Percentiles rank a stretch among this genome's conserved stretches.
phyloP scores from a whole-genome alignment of 2,329 filamentous ascomycete species.

The Aspergillus sp. region DNA sequence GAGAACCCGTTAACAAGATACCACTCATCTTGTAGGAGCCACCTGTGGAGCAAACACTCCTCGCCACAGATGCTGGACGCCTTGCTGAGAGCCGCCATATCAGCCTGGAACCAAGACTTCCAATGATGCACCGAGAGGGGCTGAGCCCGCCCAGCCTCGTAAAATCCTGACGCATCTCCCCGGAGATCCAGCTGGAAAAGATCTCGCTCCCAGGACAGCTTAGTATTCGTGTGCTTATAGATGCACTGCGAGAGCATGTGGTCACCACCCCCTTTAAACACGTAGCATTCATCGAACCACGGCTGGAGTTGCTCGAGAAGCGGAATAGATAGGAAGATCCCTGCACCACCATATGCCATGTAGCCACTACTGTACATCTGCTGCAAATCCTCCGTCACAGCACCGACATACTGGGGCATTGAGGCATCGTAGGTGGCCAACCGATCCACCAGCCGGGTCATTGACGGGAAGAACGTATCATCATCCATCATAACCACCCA shows the following conservation, averaged over 20 bases:
- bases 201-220: constrained; percentile 52
- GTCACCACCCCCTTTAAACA: constrained; percentile 48
- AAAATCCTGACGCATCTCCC: constrained; percentile 57
- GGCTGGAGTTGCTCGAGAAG: constrained; percentile 50
- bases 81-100: constrained; percentile 17
- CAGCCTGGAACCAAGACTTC: constrained; percentile 22
- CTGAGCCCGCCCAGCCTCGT: constrained; percentile 52
- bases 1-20: constrained; percentile 57
- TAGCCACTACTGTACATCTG: constrained; percentile 52
- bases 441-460: constrained; percentile 49
- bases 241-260: constrained; percentile 57
- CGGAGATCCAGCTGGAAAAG: constrained; percentile 58
- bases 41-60: constrained; percentile 17
- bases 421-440: constrained; percentile 50
- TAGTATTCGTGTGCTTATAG: constrained; percentile 52
- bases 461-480: constrained; percentile 61
- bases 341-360: constrained; percentile 61
- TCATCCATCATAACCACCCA: constrained; percentile 61
- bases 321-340: constrained; percentile 55
- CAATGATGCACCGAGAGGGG: constrained; percentile 39
- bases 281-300: constrained; percentile 51
- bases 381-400: constrained; percentile 55
- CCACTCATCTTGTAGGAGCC: constrained; percentile 17
- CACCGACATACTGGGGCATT: constrained; percentile 54
- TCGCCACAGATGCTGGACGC: constrained; percentile 18